Conservation (phyloP, 768 basidiomycete genomes). For the Vararia minispora region DNA sequence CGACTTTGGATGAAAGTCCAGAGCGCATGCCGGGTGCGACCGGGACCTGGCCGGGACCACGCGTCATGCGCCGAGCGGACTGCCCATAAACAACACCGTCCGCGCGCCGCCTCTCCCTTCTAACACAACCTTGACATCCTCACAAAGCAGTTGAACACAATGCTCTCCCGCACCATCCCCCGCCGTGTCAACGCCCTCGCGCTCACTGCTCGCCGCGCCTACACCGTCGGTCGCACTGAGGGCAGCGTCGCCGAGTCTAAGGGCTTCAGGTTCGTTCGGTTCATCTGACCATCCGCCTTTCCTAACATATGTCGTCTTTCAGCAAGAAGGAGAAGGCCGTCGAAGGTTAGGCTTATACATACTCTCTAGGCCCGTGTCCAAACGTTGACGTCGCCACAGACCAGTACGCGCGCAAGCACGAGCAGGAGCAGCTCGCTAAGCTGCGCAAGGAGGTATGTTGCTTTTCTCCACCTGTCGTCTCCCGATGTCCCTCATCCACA, state of each 20-base stretch:
- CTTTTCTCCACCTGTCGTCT: background rate
- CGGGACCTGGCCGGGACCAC: background rate
- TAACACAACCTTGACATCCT: constrained; percentile 10
- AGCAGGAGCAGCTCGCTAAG: constrained; percentile 46
- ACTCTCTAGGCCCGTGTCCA: background rate
- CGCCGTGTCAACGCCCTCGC: constrained; percentile 32
- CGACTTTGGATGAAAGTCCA: too few relatives aligned
- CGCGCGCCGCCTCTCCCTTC: constrained; percentile 14
- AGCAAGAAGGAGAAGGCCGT: constrained; percentile 70
- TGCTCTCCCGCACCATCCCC: constrained; percentile 30
- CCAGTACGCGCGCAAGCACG: constrained; percentile 51
- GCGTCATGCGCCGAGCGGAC: background rate
- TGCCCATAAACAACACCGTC: constrained; percentile 6
- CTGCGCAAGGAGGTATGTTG: constrained; percentile 40
- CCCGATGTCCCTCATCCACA: background rate
- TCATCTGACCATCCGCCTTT: background rate
- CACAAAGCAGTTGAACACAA: constrained; percentile 21
- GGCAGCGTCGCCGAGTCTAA: constrained; percentile 51
- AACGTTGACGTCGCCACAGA: constrained; percentile 28
- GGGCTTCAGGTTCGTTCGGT: constrained; percentile 43
- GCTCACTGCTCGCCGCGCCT: constrained; percentile 22
- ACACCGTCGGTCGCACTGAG: constrained; percentile 31
- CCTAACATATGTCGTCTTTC: constrained; percentile 8
- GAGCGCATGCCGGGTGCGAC: background rate
- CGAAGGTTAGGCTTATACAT: constrained; percentile 34